phyloP scores from a whole-genome alignment of 176 grass and related monocot species.

The Cenchrus purpureus region DNA sequence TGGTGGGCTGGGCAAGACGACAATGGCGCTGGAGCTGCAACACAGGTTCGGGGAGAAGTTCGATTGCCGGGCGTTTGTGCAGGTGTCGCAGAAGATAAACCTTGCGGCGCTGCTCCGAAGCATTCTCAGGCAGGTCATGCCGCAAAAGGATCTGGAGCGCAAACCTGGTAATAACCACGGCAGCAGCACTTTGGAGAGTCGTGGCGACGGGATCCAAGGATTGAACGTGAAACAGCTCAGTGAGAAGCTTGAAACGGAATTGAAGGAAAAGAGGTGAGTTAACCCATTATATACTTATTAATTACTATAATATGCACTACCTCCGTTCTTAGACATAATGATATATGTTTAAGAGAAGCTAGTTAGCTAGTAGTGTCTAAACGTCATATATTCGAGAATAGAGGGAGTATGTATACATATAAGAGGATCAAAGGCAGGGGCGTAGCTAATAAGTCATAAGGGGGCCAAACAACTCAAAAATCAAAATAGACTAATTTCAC shows the following conservation, averaged over 20 bases:
- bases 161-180: not conserved
- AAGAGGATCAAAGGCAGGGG: no score
- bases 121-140: not conserved
- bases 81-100: not conserved
- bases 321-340: no score
- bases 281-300: no score
- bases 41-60: not conserved
- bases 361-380: no score
- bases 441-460: no score
- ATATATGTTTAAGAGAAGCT: no score
- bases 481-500: no score
- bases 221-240: not conserved
- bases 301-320: no score
- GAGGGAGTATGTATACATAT: no score
- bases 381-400: no score
- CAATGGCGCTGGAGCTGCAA: not conserved
- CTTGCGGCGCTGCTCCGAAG: not conserved
- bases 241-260: not conserved
- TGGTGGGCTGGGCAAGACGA: not conserved
- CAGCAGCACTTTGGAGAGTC: not conserved
- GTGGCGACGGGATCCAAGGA: not conserved
- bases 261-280: not conserved
- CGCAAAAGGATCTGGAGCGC: not conserved
- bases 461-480: no score
- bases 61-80: not conserved